These are phyloP conservation scores for Ceratocystis destructans DNA, from an alignment of 2,329 filamentous ascomycete genomes.

Conservation along the genomic window DNA sequence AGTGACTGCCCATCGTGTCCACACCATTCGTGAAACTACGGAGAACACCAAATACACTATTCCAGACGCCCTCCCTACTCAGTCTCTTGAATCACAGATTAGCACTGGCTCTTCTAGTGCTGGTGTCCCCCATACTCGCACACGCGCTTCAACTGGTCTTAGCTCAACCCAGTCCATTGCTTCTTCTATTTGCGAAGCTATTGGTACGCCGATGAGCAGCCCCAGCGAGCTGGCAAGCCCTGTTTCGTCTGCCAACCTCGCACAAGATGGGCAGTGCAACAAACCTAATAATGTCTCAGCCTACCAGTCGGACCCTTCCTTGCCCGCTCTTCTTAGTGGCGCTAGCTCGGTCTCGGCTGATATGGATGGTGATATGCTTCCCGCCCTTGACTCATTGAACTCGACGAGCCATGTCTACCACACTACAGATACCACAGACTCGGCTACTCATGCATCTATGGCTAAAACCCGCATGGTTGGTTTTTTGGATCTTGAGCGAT, in stretches of 20 bases:
- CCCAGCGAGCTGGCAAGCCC: slow-evolving; percentile 41
- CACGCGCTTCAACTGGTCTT: slow-evolving; percentile 19
- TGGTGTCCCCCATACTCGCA: not conserved
- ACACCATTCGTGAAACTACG: slow-evolving; percentile 22
- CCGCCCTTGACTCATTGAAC: slow-evolving; percentile 35
- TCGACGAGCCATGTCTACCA: slow-evolving; percentile 34
- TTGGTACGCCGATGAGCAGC: slow-evolving; percentile 41
- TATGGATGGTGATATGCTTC: slow-evolving; percentile 45
- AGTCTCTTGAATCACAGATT: slow-evolving; percentile 13
- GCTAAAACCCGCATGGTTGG: slow-evolving; percentile 37
- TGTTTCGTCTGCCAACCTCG: slow-evolving; percentile 29
- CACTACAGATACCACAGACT: slow-evolving; percentile 41
- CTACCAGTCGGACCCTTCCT: slow-evolving; percentile 50
- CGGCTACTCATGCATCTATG: slow-evolving; percentile 40
- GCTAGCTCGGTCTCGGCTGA: slow-evolving; percentile 52
- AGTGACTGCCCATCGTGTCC: slow-evolving; percentile 34
- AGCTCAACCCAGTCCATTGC: slow-evolving; percentile 38
- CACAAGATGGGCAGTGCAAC: slow-evolving; percentile 9
- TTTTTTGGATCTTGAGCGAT: slow-evolving; percentile 24
- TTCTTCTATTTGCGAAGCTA: slow-evolving; percentile 32
- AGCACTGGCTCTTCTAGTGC: slow-evolving; percentile 8
- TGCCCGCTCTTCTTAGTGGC: slow-evolving; percentile 49
- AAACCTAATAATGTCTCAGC: slow-evolving; percentile 36
- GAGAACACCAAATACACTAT: slow-evolving; percentile 1
- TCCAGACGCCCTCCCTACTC: slow-evolving; percentile 9